A percentile compares a stretch with the other conserved stretches of the same genome.
These are phyloP conservation scores for Pestalotiopsis fici DNA, from an alignment of 2,329 filamentous ascomycete species.

Conservation along the genomic window DNA sequence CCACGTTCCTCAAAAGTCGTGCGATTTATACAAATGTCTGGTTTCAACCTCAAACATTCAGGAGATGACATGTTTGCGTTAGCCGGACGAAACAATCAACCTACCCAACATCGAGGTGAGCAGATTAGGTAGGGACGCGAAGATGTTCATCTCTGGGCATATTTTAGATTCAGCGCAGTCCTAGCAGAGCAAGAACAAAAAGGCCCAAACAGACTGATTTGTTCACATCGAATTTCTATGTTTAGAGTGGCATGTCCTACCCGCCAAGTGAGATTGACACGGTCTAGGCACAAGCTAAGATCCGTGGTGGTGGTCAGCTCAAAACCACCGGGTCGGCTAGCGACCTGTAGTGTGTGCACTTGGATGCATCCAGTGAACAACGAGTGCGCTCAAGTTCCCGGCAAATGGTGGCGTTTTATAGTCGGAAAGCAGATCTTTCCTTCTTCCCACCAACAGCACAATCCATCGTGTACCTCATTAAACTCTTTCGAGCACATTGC, in stretches of 20 bases:
- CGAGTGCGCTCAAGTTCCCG: neutral
- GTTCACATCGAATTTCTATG: neutral
- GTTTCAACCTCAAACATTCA: neutral
- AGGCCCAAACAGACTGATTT: no score
- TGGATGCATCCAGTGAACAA: neutral
- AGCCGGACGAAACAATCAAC: no score
- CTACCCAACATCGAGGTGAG: no score
- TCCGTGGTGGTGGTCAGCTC: neutral
- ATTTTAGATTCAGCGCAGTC: no score
- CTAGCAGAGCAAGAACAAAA: no score
- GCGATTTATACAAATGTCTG: neutral
- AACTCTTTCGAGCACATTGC: no score
- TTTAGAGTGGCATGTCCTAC: neutral
- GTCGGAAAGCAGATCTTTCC: no score
- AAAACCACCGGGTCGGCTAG: neutral
- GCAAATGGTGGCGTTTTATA: no score
- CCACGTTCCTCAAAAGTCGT: neutral
- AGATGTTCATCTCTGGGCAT: no score
- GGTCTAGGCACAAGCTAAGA: neutral
- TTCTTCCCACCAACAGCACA: no score
- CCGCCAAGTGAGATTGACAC: neutral
- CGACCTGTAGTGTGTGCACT: neutral
- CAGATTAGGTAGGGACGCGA: no score
- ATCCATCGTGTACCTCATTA: no score
- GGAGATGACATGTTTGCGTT: neutral